Percentiles rank a stretch among this genome's conserved stretches.
These are phyloP conservation scores for Thymus mandschuricus DNA, from an alignment of 257 asterid species.

Conservation along the genomic window DNA sequence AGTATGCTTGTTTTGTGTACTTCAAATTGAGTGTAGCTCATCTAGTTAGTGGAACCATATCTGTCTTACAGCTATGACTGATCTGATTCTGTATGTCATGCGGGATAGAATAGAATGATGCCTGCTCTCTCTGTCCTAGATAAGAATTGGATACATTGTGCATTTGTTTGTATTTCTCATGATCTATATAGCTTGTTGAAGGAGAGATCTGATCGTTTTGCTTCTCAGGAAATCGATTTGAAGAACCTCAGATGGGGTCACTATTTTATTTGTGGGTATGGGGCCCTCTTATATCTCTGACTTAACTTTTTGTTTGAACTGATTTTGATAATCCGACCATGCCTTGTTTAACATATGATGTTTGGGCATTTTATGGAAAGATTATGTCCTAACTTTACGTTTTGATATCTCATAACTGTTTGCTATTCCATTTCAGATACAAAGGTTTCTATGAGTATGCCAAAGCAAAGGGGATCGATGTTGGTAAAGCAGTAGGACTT, in stretches of 20 bases:
- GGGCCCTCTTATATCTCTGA: constrained; percentile 24
- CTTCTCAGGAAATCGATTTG: constrained; percentile 78
- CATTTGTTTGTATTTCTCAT: neutral
- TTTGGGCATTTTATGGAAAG: constrained; percentile 7
- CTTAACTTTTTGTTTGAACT: constrained; percentile 6
- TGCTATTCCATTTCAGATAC: constrained; percentile 53
- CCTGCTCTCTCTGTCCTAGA: too few relatives aligned
- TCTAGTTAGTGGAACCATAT: neutral
- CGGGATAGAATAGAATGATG: too few relatives aligned
- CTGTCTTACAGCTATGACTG: neutral
- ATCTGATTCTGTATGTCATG: neutral
- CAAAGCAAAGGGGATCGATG: constrained; percentile 63
- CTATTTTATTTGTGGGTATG: constrained; percentile 94
- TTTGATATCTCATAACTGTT: constrained; percentile 1
- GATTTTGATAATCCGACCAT: neutral
- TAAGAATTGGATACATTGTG: neutral
- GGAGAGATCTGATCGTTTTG: neutral
- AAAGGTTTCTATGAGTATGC: constrained; percentile 92
- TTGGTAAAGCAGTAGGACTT: constrained; percentile 65
- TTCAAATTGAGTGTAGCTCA: neutral
- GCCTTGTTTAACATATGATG: neutral
- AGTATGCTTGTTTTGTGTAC: neutral
- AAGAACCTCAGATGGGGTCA: constrained; percentile 93
- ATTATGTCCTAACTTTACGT: neutral
- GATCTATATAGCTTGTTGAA: constrained; percentile 20